A percentile compares a stretch with the other conserved stretches of the same genome.
Evolutionary conservation across 371 early-diverging fungal genomes (phyloP).

Genomic region (Rhizopus arrhizus): DNA sequence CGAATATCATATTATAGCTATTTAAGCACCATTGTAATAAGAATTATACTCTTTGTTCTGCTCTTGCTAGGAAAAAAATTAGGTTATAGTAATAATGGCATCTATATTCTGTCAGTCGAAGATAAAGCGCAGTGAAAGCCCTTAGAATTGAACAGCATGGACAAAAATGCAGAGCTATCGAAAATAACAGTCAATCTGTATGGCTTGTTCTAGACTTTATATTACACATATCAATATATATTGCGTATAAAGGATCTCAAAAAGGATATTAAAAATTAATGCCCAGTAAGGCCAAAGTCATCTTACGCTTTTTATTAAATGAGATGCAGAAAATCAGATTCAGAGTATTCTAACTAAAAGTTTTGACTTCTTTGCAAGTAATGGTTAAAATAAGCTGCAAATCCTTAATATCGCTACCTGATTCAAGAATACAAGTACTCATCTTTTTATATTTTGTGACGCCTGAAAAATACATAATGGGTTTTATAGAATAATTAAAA

Average conservation of each 20-base stretch:
- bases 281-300: slow-evolving; percentile 92
- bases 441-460: slow-evolving; percentile 95
- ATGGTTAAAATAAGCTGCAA: slow-evolving; percentile 83
- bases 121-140: not conserved
- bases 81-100: slow-evolving; percentile 56
- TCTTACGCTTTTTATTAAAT: slow-evolving; percentile 91
- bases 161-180: slow-evolving; percentile 50
- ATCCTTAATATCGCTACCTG: slow-evolving; percentile 95
- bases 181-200: slow-evolving; percentile 7
- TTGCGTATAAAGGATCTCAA: slow-evolving; percentile 77
- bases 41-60: slow-evolving; percentile 50
- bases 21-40: slow-evolving; percentile 26
- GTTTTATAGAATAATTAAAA: slow-evolving; percentile 74
- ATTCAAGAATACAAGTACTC: slow-evolving; percentile 98
- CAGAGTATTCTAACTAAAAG: slow-evolving; percentile 91
- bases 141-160: slow-evolving; percentile 11
- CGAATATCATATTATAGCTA: not conserved
- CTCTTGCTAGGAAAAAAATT: slow-evolving; percentile 47
- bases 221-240: slow-evolving; percentile 13
- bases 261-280: slow-evolving; percentile 97
- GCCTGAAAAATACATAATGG: slow-evolving; percentile 72
- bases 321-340: slow-evolving; percentile 89
- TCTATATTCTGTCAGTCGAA: slow-evolving; percentile 47
- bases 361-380: slow-evolving; percentile 85
- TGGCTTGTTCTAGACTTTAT: not conserved